Conservation (phyloP, 768 basidiomycete genomes). For the Panellus pusillus region DNA sequence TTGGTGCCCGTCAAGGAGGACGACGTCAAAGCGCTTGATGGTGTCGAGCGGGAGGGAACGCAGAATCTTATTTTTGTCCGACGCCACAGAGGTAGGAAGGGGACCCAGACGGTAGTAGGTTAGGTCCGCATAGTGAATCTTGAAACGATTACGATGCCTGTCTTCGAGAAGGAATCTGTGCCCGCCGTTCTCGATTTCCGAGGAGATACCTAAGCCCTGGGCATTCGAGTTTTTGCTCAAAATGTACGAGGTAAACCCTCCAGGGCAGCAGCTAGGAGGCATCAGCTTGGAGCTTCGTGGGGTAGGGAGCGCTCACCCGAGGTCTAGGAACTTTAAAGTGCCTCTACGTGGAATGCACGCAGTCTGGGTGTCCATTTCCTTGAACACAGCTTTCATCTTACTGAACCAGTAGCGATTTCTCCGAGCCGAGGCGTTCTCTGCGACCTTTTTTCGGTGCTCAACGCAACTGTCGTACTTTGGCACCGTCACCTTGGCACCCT, state of each 20-base stretch:
- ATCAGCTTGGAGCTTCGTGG: neutral
- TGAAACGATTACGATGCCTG: conserved; percentile 19
- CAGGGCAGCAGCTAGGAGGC: conserved; percentile 28
- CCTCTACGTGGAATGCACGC: conserved; percentile 12
- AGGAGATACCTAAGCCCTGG: conserved; percentile 29
- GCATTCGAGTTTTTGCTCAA: conserved; percentile 25
- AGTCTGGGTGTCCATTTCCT: conserved; percentile 24
- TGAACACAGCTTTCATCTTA: conserved; percentile 25
- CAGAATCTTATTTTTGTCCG: conserved; percentile 2
- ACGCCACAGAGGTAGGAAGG: conserved; percentile 11
- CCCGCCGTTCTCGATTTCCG: conserved; percentile 25
- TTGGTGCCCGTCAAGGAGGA: conserved; percentile 26
- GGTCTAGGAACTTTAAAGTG: conserved; percentile 25
- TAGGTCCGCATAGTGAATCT: conserved; percentile 22
- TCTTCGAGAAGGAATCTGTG: conserved; percentile 26
- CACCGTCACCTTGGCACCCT: neutral
- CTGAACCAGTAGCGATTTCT: conserved; percentile 22
- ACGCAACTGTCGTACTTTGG: conserved; percentile 11
- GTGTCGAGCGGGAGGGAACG: conserved; percentile 20
- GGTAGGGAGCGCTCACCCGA: conserved; percentile 22
- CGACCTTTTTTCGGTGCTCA: conserved; percentile 17
- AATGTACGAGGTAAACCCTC: conserved; percentile 33
- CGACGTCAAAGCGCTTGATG: conserved; percentile 23
- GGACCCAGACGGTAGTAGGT: conserved; percentile 23
- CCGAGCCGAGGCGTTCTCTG: conserved; percentile 19